Percentiles rank a stretch among this genome's conserved stretches.
Evolutionary conservation across 345 rosid species (phyloP).

Genomic region (Ceriops tagal): DNA sequence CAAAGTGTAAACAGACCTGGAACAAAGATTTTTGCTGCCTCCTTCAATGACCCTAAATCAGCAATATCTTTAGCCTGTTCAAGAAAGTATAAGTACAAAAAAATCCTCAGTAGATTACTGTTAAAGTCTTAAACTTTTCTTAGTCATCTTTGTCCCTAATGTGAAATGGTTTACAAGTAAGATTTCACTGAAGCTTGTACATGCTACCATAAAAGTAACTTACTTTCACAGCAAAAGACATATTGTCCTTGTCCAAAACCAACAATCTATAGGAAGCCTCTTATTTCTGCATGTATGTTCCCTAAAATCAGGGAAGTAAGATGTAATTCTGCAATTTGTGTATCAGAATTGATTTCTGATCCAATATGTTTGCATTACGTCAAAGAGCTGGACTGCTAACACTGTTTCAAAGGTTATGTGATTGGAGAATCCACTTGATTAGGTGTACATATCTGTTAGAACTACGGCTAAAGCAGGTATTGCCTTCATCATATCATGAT

Average conservation of each 20-base stretch:
- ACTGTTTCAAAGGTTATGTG: background rate
- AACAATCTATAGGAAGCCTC: background rate
- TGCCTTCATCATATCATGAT: background rate
- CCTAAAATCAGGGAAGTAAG: background rate
- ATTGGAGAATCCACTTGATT: background rate
- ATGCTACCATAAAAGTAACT: background rate
- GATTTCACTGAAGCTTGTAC: background rate
- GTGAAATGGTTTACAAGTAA: background rate
- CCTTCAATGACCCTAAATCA: slow-evolving; percentile 78
- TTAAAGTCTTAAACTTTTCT: slow-evolving; percentile 3
- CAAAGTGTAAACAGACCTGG: slow-evolving; percentile 49
- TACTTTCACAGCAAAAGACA: background rate
- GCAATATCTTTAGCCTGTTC: slow-evolving; percentile 79
- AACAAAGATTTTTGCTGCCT: slow-evolving; percentile 76
- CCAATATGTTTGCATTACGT: background rate
- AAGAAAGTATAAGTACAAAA: slow-evolving; percentile 12
- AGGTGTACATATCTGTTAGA: too few relatives aligned
- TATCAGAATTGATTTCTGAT: background rate
- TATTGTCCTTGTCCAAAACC: background rate
- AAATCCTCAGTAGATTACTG: background rate
- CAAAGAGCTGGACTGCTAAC: background rate
- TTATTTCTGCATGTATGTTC: background rate
- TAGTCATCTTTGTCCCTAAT: background rate
- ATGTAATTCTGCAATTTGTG: background rate
- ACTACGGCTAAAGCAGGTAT: background rate